Evolutionary conservation across 177 flowering plant species (phyloP).

Genomic region (Vitis hybrid): DNA sequence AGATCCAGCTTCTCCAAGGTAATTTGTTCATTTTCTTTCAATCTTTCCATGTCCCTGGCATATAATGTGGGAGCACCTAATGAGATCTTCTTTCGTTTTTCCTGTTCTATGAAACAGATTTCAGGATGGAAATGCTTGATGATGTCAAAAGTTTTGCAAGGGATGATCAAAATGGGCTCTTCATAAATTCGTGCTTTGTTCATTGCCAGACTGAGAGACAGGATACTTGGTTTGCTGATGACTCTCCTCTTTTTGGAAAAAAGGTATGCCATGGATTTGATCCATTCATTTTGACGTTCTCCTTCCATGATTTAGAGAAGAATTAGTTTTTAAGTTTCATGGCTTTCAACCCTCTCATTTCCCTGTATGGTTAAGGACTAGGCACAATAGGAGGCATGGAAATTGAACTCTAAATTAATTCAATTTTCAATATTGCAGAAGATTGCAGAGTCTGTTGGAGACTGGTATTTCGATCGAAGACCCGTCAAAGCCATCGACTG

Average conservation of each 20-base stretch:
- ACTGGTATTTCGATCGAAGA: slow-evolving; percentile 40
- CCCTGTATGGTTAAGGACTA: too few species aligned
- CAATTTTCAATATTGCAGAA: slow-evolving; percentile 22
- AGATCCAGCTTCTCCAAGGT: slow-evolving; percentile 82
- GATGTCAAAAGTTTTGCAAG: slow-evolving; percentile 50
- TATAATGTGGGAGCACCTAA: background rate
- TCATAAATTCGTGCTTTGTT: slow-evolving; percentile 48
- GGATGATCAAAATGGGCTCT: slow-evolving; percentile 56
- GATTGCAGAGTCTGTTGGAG: slow-evolving; percentile 37
- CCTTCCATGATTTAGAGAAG: too few species aligned
- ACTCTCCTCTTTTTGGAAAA: slow-evolving; percentile 34
- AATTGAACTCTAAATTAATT: too few species aligned
- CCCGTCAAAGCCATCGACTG: slow-evolving; percentile 55
- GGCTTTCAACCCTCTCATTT: background rate
- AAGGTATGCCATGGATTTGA: slow-evolving; percentile 32
- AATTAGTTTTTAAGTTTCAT: too few species aligned
- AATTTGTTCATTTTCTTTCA: background rate
- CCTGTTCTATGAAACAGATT: slow-evolving; percentile 46
- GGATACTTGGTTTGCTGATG: slow-evolving; percentile 54
- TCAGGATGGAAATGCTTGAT: slow-evolving; percentile 78
- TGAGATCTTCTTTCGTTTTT: background rate
- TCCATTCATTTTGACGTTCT: too few species aligned
- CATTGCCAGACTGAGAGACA: slow-evolving; percentile 51
- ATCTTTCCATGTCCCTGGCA: background rate
- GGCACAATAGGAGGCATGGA: background rate